phyloP scores from a whole-genome alignment of 202 grass and related monocot genomes.

The Brachypodium distachyon region DNA sequence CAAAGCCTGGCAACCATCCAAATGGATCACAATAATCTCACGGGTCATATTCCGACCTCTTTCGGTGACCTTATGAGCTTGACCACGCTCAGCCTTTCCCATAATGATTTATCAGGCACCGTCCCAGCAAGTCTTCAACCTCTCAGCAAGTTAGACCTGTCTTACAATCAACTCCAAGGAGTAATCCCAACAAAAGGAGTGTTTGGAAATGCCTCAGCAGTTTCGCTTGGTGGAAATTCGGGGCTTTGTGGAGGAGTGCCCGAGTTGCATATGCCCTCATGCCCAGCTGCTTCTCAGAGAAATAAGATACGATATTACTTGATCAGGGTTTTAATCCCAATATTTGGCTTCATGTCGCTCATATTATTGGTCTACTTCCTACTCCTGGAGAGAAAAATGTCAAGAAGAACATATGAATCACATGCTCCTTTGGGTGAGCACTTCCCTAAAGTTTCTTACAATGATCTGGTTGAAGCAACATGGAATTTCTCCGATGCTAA shows the following conservation, averaged over 20 bases:
- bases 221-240: neutral
- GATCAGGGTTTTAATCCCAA: neutral
- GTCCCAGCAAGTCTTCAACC: neutral
- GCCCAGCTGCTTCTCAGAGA: neutral
- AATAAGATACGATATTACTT: fast-evolving
- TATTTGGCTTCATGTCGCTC: neutral
- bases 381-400: neutral
- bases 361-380: neutral
- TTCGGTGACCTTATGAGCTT: neutral
- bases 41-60: neutral
- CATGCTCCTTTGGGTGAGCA: neutral
- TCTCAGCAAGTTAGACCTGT: neutral
- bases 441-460: neutral
- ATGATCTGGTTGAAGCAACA: neutral
- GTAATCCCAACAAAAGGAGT: neutral
- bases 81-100: neutral
- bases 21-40: neutral
- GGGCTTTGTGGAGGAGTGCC: neutral
- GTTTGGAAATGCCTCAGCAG: neutral
- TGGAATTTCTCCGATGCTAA: neutral
- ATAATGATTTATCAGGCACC: neutral
- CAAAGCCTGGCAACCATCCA: neutral
- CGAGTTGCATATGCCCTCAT: neutral
- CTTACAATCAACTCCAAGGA: neutral
- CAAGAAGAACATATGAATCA: neutral